A percentile compares a stretch with the other conserved stretches of the same genome.
These are phyloP conservation scores for Rutstroemia sp. DNA, from an alignment of 2,329 filamentous ascomycete species.

Conservation along the genomic window DNA sequence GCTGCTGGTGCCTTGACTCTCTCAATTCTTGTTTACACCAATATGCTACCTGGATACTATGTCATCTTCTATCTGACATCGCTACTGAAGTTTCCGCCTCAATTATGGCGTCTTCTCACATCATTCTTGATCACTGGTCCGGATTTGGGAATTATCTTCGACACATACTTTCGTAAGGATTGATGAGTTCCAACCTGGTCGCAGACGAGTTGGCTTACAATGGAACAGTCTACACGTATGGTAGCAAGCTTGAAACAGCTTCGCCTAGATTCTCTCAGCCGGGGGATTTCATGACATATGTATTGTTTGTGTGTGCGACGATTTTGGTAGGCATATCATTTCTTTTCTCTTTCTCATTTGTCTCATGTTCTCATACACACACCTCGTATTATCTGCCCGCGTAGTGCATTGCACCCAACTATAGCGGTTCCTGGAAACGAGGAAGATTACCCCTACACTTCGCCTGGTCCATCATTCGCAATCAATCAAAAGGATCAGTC, in stretches of 20 bases:
- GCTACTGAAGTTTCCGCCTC: constrained; percentile 42
- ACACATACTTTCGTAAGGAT: constrained; percentile 58
- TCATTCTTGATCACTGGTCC: constrained; percentile 32
- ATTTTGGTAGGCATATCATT: constrained; percentile 52
- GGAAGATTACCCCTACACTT: constrained; percentile 51
- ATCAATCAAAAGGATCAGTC: constrained; percentile 41
- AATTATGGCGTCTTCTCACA: constrained; percentile 33
- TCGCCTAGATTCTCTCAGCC: constrained; percentile 54
- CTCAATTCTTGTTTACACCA: constrained; percentile 50
- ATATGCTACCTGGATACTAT: constrained; percentile 40
- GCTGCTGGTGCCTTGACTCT: constrained; percentile 52
- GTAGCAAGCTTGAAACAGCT: constrained; percentile 52
- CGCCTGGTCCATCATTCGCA: constrained; percentile 45
- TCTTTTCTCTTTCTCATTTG: constrained; percentile 12
- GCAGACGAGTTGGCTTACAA: constrained; percentile 10
- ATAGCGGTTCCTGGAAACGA: constrained; percentile 52
- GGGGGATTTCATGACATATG: constrained; percentile 60
- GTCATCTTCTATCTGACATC: constrained; percentile 43
- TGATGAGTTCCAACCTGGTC: constrained; percentile 13
- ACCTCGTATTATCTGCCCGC: constrained; percentile 59
- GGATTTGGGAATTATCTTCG: constrained; percentile 47
- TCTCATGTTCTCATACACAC: constrained; percentile 14
- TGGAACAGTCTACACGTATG: constrained; percentile 55
- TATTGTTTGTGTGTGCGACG: constrained; percentile 52
- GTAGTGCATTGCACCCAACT: constrained; percentile 42